Conservation (phyloP, 129 eudicot genomes). For the Flaveria robusta region DNA sequence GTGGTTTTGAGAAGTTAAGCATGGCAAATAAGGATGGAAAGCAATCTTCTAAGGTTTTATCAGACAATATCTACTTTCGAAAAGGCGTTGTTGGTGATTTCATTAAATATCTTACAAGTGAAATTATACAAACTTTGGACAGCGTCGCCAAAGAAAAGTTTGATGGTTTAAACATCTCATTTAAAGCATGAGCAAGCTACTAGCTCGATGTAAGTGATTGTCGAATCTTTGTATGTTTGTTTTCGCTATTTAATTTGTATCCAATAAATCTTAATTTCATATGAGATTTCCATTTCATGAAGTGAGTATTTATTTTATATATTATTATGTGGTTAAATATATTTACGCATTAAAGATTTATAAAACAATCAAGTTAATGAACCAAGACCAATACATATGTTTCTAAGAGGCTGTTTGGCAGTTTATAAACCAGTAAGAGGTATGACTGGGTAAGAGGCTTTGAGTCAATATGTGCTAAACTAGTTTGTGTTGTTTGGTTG, state of each 20-base stretch:
- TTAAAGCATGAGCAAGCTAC: too few relatives aligned
- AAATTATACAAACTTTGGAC: slow-evolving; percentile 23
- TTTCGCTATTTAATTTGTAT: neutral
- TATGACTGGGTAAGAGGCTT: too few relatives aligned
- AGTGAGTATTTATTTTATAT: too few relatives aligned
- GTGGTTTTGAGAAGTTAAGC: slow-evolving; percentile 31
- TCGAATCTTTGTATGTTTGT: neutral
- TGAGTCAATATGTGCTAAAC: too few relatives aligned
- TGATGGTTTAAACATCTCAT: slow-evolving; percentile 14
- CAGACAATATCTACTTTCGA: neutral
- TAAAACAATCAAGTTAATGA: too few relatives aligned
- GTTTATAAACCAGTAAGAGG: too few relatives aligned
- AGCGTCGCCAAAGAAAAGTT: slow-evolving; percentile 20
- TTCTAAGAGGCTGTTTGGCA: too few relatives aligned
- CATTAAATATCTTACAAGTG: neutral
- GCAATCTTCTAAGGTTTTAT: neutral
- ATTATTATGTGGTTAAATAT: too few relatives aligned
- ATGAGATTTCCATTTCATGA: neutral
- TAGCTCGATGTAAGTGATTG: neutral
- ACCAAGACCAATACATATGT: too few relatives aligned
- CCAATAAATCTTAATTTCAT: neutral
- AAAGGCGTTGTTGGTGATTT: slow-evolving; percentile 34
- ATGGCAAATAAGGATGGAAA: neutral
- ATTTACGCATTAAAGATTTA: too few relatives aligned
- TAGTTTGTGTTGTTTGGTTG: too few relatives aligned